phyloP scores from a whole-genome alignment of 805 yeast genomes.

The Clavispora asparagi region DNA sequence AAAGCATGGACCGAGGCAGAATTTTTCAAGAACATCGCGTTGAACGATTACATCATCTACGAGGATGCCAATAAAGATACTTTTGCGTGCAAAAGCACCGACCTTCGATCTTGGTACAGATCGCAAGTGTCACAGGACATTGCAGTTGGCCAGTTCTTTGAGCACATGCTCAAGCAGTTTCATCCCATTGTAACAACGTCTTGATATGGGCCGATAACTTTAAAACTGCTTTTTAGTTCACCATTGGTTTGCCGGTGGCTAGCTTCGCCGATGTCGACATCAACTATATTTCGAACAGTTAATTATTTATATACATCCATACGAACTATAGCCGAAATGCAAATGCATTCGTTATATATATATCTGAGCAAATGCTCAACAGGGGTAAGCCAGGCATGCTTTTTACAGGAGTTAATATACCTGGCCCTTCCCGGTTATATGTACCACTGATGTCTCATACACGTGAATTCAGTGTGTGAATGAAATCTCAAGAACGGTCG shows the following conservation, averaged over 20 bases:
- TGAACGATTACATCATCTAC: slow-evolving; percentile 9
- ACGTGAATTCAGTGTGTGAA: neutral
- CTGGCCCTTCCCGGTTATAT: neutral
- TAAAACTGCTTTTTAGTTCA: neutral
- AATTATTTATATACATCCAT: neutral
- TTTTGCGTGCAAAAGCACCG: slow-evolving; percentile 7
- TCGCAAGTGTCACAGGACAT: neutral
- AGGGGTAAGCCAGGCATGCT: neutral
- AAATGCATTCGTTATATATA: neutral
- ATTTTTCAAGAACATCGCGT: slow-evolving; percentile 6
- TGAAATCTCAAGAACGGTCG: slow-evolving; percentile 12
- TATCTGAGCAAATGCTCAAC: neutral
- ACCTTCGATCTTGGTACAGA: slow-evolving; percentile 2
- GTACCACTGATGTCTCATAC: neutral
- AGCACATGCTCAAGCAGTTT: neutral
- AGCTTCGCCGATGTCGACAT: neutral
- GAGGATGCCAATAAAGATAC: slow-evolving; percentile 1
- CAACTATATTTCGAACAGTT: neutral
- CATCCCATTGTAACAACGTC: neutral
- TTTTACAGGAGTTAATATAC: neutral
- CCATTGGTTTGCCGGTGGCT: neutral
- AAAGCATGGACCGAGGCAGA: slow-evolving; percentile 12
- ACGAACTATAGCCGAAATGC: neutral
- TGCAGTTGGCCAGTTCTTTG: neutral
- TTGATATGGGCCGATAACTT: neutral